Evolutionary conservation across 306 rosid genomes (phyloP).

Genomic region (Delonix regia): DNA sequence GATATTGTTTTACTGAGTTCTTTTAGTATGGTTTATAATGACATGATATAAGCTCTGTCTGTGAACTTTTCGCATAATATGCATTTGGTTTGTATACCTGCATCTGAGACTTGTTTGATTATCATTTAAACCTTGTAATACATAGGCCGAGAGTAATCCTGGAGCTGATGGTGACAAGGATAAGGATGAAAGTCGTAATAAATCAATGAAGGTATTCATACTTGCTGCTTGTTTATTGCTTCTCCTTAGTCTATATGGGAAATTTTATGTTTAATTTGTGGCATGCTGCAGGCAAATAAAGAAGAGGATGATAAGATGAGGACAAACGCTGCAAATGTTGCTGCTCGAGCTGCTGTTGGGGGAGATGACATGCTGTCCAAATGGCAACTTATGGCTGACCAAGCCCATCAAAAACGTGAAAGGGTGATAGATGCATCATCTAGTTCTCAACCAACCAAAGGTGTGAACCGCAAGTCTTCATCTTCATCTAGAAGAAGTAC

Average conservation of each 20-base stretch:
- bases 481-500: slow-evolving; percentile 59
- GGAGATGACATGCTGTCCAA: slow-evolving; percentile 95
- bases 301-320: slow-evolving; percentile 97
- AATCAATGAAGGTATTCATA: slow-evolving; percentile 68
- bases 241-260: slow-evolving; percentile 6
- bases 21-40: not conserved
- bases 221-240: slow-evolving; percentile 9
- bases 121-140: slow-evolving; percentile 18
- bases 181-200: slow-evolving; percentile 80
- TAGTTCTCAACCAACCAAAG: slow-evolving; percentile 73
- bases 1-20: slow-evolving; percentile 1
- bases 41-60: slow-evolving; percentile 21
- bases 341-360: slow-evolving; percentile 99
- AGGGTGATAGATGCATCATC: slow-evolving; percentile 67
- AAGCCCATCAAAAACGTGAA: slow-evolving; percentile 91
- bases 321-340: slow-evolving; percentile 96
- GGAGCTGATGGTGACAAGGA: slow-evolving; percentile 82
- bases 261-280: slow-evolving; percentile 27
- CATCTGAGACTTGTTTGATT: slow-evolving; percentile 22
- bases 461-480: slow-evolving; percentile 58
- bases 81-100: not conserved
- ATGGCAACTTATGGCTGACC: slow-evolving; percentile 99
- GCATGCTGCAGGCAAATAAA: slow-evolving; percentile 73
- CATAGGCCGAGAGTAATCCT: slow-evolving; percentile 65
- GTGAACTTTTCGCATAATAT: slow-evolving; percentile 28